phyloP scores from a whole-genome alignment of 1,284 basidiomycete species.

The Tilletia horrida region DNA sequence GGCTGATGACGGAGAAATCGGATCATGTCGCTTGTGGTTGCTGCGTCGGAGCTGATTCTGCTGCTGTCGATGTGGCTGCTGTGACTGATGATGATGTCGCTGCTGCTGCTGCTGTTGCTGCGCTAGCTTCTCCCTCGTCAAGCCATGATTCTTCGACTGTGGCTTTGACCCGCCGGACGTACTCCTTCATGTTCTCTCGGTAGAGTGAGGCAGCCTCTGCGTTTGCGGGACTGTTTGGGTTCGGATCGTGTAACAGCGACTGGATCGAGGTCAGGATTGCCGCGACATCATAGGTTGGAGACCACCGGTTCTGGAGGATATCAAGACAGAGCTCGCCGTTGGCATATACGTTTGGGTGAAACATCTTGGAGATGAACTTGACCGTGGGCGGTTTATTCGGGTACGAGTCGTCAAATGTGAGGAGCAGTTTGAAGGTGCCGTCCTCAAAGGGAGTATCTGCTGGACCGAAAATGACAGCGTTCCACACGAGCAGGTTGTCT shows the following conservation, averaged over 20 bases:
- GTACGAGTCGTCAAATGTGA: conserved; percentile 95
- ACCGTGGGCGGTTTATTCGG: conserved; percentile 97
- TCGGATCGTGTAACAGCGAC: conserved; percentile 90
- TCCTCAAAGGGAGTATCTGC: conserved; percentile 90
- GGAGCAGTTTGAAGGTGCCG: conserved; percentile 91
- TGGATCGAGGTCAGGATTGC: conserved; percentile 96
- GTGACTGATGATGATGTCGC: background rate
- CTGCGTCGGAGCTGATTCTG: background rate
- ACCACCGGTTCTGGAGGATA: conserved; percentile 97
- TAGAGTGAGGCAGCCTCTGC: conserved; percentile 95
- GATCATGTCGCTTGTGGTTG: background rate
- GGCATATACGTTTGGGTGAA: conserved; percentile 97
- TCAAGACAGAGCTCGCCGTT: conserved; percentile 97
- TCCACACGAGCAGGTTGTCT: conserved; percentile 99
- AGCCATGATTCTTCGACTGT: conserved; percentile 55
- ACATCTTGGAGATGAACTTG: conserved; percentile 95
- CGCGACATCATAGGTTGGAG: conserved; percentile 95
- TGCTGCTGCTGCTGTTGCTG: background rate
- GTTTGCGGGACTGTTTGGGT: conserved; percentile 95
- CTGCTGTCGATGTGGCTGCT: background rate
- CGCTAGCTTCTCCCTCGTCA: conserved; percentile 38
- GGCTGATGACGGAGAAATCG: too few relatives aligned
- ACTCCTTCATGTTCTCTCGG: conserved; percentile 97
- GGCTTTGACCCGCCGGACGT: conserved; percentile 82
- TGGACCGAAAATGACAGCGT: conserved; percentile 97